phyloP scores from a whole-genome alignment of 2,329 filamentous ascomycete genomes.

The Aspergillus carbonarius region DNA sequence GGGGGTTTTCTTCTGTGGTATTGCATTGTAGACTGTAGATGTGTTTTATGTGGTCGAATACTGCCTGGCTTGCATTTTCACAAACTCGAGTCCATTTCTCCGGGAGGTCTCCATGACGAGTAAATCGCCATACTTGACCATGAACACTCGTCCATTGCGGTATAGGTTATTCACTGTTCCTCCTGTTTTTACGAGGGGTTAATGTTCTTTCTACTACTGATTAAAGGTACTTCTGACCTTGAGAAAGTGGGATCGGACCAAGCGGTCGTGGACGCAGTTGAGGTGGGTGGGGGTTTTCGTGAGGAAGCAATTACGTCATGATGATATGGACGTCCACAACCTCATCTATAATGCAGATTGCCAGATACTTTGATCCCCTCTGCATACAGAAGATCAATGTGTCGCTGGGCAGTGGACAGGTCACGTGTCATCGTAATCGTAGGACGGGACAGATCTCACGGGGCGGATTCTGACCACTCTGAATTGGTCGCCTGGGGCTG shows the following conservation, averaged over 20 bases:
- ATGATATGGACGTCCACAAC: neutral
- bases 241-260: constrained; percentile 6
- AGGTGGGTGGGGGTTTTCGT: neutral
- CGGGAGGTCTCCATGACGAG: neutral
- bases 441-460: neutral
- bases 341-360: neutral
- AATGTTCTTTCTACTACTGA: neutral
- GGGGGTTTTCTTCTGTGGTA: neutral
- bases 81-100: neutral
- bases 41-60: too few species aligned
- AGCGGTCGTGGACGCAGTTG: constrained; percentile 38
- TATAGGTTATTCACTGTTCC: neutral
- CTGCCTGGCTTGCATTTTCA: too few species aligned
- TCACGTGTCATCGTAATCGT: neutral
- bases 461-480: neutral
- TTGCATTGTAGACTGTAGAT: neutral
- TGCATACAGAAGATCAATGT: neutral
- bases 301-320: neutral
- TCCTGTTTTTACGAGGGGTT: neutral
- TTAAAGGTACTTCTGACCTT: neutral
- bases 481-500: neutral
- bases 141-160: neutral
- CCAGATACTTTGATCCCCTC: neutral
- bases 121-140: neutral
- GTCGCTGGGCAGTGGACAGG: neutral